phyloP scores from a whole-genome alignment of 257 asterid species.

The Coffea eugenioides region DNA sequence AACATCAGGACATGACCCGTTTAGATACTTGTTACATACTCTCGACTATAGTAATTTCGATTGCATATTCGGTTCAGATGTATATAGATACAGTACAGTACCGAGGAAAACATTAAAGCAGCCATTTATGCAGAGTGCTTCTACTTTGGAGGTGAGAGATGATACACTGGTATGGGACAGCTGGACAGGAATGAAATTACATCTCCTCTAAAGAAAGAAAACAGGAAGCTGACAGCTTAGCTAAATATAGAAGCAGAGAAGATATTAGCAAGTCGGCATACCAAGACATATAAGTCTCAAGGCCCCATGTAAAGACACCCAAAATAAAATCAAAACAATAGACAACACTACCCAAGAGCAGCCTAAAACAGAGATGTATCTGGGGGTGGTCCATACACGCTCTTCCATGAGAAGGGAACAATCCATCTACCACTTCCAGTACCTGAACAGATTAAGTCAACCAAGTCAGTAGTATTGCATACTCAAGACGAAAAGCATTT shows the following conservation, averaged over 20 bases:
- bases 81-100: too few species aligned
- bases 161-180: background rate
- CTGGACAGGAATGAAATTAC: background rate
- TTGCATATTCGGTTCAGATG: too few species aligned
- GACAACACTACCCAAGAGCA: background rate
- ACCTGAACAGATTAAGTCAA: conserved; percentile 38
- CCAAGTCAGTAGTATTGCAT: background rate
- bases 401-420: conserved; percentile 85
- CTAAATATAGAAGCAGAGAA: background rate
- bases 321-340: too few species aligned
- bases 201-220: background rate
- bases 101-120: too few species aligned
- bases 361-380: conserved; percentile 66
- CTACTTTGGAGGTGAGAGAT: too few species aligned
- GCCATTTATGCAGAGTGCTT: too few species aligned
- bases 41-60: too few species aligned
- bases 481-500: background rate
- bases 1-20: too few species aligned
- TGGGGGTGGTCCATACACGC: conserved; percentile 91
- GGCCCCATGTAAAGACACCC: background rate
- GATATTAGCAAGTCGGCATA: background rate
- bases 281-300: background rate
- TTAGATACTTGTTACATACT: too few species aligned
- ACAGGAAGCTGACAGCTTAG: background rate
- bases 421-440: conserved; percentile 55